Evolutionary conservation across 2,329 filamentous ascomycete species (phyloP).

Genomic region (Fusarium cicatricum): DNA sequence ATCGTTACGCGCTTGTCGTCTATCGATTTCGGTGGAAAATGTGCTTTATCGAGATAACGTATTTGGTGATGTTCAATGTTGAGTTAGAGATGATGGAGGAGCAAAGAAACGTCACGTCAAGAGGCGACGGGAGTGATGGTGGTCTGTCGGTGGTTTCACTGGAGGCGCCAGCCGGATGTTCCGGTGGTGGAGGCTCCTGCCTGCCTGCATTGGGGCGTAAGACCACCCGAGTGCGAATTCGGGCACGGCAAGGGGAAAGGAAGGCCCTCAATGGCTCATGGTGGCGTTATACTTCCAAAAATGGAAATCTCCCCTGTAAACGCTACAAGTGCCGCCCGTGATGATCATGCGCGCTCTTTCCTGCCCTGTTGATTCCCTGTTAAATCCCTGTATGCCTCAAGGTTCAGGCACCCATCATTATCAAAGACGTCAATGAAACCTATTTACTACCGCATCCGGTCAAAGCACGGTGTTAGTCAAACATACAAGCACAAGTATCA

Average conservation of each 20-base stretch:
- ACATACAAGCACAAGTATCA: no score
- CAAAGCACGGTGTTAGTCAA: not conserved
- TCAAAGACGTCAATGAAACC: not conserved
- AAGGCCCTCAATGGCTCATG: no score
- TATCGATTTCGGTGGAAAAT: not conserved
- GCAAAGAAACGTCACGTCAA: not conserved
- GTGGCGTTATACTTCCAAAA: not conserved
- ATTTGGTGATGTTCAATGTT: not conserved
- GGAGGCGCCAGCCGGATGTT: constrained; percentile 29
- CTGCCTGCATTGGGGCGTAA: constrained; percentile 31
- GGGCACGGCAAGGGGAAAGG: no score
- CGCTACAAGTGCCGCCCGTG: constrained; percentile 1
- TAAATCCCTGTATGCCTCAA: not conserved
- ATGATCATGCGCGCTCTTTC: constrained; percentile 14
- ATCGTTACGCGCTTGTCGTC: constrained; percentile 31
- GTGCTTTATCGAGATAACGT: not conserved
- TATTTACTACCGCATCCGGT: not conserved
- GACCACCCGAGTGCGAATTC: not conserved
- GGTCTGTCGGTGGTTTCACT: constrained; percentile 16
- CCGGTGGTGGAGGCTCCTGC: constrained; percentile 31
- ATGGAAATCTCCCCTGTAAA: no score
- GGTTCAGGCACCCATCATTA: not conserved
- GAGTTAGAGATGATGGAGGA: constrained; percentile 9
- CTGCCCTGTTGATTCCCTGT: not conserved
- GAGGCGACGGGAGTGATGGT: not conserved